Base-by-base conservation (phyloP, 208 protist species). In the Leishmania arabica region DNA sequence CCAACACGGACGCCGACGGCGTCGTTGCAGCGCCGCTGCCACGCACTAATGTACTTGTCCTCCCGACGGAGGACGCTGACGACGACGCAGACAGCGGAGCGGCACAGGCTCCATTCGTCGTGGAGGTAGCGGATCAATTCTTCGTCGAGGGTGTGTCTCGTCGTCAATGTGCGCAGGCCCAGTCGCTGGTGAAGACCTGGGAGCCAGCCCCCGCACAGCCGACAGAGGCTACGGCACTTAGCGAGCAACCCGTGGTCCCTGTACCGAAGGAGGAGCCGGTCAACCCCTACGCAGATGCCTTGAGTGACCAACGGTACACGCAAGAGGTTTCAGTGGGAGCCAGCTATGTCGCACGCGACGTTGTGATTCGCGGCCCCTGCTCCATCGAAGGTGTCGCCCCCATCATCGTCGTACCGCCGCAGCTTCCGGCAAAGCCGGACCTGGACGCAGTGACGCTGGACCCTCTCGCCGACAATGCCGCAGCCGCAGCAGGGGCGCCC, bases 391-490 rank as follows among this genome's bases (percentile, higher is more conserved):
- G 93, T 27, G 82, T 92, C 42, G 62, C 90, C 21, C 91, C 93
- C 11, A 91, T 86, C 40, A 90, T 97, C 56, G 89, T 97, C 17
- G 88, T 97, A 77, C 85, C 93, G 40, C 93, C 93, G 24, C 75
- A 88, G 58, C 74, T 95, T 69, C 92, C 90, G 6, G 66, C 84
- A 45, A 80, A 82, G 56, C 75, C 83, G 21, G 80, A 88, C 45
- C 77, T 79, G 21, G 79, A 77, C 24, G 85, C 77, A 13, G 80
- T 75, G n/a, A 73, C 71, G 24, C 68, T 79, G 19, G 82, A 88
- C 31, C 70, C 79, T 0, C 60, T 21, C 6, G 37, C 69, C 6
- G 75, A 5, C 49, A 51, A 62, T 11, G 66, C 34, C 0, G 75
- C 53, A 9, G 24, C n/a, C 2, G 78, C 60, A 15, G 75, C 58